Percentiles rank a stretch among this genome's conserved stretches.
Conservation (phyloP, 331 rosid genomes). For the Prunus yedoensis region DNA sequence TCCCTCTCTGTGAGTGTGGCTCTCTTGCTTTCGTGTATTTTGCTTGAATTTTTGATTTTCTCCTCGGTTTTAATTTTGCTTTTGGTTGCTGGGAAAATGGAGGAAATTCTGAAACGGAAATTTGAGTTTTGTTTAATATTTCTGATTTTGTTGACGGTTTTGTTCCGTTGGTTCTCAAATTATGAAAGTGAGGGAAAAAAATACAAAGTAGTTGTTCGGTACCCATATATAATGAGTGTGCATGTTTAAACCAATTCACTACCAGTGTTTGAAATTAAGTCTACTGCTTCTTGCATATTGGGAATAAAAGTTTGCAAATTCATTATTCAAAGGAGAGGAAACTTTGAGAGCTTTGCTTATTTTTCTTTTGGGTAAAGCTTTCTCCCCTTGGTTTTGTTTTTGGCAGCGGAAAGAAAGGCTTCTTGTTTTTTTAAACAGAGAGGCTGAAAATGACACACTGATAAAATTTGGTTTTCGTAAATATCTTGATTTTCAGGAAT, state of each 20-base stretch:
- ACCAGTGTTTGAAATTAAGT: not conserved
- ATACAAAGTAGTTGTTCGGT: not conserved
- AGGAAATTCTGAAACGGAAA: not conserved
- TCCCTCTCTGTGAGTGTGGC: not conserved
- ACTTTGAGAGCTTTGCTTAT: not conserved
- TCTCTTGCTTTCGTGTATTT: not conserved
- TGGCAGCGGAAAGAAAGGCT: not conserved
- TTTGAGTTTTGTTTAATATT: not conserved
- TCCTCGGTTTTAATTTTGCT: not conserved
- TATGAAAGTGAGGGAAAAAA: not conserved
- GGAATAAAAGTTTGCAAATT: not conserved
- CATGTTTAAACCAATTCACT: not conserved
- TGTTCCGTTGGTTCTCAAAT: not conserved
- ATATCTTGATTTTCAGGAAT: not conserved
- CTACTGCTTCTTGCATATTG: not conserved
- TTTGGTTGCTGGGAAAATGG: slow-evolving; percentile 16
- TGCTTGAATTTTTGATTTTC: not conserved
- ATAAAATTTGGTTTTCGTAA: not conserved
- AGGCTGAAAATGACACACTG: not conserved
- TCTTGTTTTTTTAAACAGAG: not conserved
- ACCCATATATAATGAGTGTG: not conserved
- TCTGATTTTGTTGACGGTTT: not conserved
- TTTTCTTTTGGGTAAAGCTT: not conserved
- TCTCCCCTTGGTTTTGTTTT: not conserved
- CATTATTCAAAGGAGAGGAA: not conserved